Base-by-base conservation (phyloP, 306 rosid genomes). In the Cicer yamashitae region DNA sequence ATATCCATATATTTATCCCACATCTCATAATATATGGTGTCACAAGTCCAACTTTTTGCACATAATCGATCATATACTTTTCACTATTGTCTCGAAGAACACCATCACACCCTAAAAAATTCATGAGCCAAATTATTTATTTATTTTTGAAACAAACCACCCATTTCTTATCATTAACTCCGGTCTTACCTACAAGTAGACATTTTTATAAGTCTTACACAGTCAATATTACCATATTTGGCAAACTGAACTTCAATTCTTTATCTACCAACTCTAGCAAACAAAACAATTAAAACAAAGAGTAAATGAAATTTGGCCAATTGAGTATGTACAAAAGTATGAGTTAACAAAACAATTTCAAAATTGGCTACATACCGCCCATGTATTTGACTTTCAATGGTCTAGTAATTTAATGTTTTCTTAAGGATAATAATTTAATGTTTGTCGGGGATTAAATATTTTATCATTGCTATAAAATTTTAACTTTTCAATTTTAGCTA, bases 261-360 rank as follows among this genome's bases (percentile, higher is more conserved):
- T 65, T 74, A 82, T 73, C 80, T 51, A 73, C 83, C 73, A 22
- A 10, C 72, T 15, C 56, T 7, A 51, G n/a, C 13, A 9, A 56
- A 9, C 53, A 47, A 51, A 15, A 51, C 57, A 14, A 22, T 22
- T 22, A 22, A 25, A 12, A 22, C 3, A 11, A 6, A 22, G 64
- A 58, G 41, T 22, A 22, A 57, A 18, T 57, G 25, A 15, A 40
- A 6, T 6, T 40, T 6, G 7, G 44, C 7, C 20, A 22, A 18
- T 22, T 0, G 1, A 40, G 10, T 41, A 6, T 40, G 2, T 41
- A 5, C 18, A 30, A 71, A 69, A 43, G 13, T 43, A 25, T 40
- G 48, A 44, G 67, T 67, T 65, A 8, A 73, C 51, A 63, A 44
- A 25, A n/a, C 15, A 15, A 41, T 25, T n/a, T 64, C 9, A 44